Evolutionary conservation across 2,329 filamentous ascomycete species (phyloP), one percentile per base, ranked within the genome.

Genomic region (Ophiostoma himal-ulmi): DNA sequence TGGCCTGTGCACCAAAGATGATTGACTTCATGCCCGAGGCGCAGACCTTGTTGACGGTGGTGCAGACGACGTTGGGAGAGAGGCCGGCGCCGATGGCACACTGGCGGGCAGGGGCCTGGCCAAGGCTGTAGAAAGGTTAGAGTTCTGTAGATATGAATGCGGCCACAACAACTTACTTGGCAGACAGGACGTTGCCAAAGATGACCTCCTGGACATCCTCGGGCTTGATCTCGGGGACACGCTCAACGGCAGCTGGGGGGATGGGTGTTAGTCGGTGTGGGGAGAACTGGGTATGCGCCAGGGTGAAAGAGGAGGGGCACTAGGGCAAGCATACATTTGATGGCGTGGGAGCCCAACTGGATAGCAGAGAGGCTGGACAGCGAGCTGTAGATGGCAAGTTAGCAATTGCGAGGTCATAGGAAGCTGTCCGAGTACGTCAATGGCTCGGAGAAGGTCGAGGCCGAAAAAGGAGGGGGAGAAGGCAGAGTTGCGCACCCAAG

Each of bases 41-140:
- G 86, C 95, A 99, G 79, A 99, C 95, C 85, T 99, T 99, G 90
- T 99, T 99, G 78, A 99, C 88, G 69, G 94, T 96, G 65, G 95
- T 99, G 82, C 90, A 91, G 76, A 96, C 87, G 74, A 91, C 91
- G 70, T 86, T 86, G 74, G 96, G 86, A 70, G 88, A 83, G 74
- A 99, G 91, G 73, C 95, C 95, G 77, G 93, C 95, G 76, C 89
- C 88, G 77, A 99, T 87, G 76, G 94, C 93, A 81, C 92, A 96
- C 84, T 99, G 95, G 77, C 95, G 90, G 75, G 95, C 94, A 75
- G 96, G 95, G 79, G 96, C 96, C 83, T 99, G 95, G 74, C 95
- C 95, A 76, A 98, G 87, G 80, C 94, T 97, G 72, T 30, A 20
- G 10, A 8, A 11, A 39, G 5, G 39, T 48, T 64, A 60, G 57